Percentiles rank a stretch among this genome's conserved stretches.
These are phyloP conservation scores for Candolleomyces eurysporus DNA, from an alignment of 768 basidiomycete genomes.

Conservation along the genomic window DNA sequence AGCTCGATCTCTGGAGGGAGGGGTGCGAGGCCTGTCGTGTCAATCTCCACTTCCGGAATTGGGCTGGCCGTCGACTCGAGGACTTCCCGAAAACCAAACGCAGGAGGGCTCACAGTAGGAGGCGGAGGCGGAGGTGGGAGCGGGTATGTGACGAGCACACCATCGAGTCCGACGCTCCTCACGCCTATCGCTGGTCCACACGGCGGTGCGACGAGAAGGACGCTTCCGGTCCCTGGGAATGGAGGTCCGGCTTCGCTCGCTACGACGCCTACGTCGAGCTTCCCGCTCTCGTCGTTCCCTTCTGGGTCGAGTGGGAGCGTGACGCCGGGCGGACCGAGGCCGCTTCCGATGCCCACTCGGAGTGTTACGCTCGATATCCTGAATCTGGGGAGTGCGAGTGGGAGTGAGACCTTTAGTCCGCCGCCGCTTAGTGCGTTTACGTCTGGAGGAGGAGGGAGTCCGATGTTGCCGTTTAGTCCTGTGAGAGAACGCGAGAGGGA, in stretches of 20 bases:
- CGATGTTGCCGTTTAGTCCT: slow-evolving; percentile 1
- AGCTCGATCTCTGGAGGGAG: neutral
- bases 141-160: slow-evolving; percentile 1
- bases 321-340: neutral
- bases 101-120: neutral
- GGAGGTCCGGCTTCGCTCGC: neutral
- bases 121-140: neutral
- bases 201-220: neutral
- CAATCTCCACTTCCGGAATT: neutral
- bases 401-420: too few species aligned
- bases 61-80: neutral
- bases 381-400: neutral
- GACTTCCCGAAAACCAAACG: neutral
- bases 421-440: too few species aligned
- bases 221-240: neutral
- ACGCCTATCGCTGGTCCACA: neutral
- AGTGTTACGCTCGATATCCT: neutral
- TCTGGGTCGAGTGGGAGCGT: neutral
- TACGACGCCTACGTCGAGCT: neutral
- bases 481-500: neutral
- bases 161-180: neutral
- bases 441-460: neutral
- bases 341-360: neutral
- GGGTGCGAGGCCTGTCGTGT: neutral
- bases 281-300: neutral